Evolutionary conservation across 1,284 basidiomycete species (phyloP).

Genomic region (Leccinum variabile): DNA sequence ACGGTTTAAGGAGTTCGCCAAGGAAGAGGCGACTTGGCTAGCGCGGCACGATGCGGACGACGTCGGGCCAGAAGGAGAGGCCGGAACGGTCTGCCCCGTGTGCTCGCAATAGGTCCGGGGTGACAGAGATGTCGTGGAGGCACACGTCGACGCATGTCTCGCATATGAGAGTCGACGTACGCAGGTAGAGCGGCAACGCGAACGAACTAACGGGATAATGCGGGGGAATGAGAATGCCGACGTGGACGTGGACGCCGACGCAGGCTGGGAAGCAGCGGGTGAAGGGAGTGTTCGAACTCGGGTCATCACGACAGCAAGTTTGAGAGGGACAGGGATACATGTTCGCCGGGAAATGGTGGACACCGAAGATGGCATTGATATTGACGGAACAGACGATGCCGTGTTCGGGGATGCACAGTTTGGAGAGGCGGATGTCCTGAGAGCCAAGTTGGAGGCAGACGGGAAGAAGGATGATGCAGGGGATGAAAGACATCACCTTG

Average conservation of each 20-base stretch:
- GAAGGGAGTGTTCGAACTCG: slow-evolving; percentile 30
- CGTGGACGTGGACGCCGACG: slow-evolving; percentile 38
- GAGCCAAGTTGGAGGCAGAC: slow-evolving; percentile 10
- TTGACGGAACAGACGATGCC: slow-evolving; percentile 72
- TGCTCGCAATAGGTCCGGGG: slow-evolving; percentile 58
- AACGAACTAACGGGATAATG: slow-evolving; percentile 21
- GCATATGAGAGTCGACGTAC: slow-evolving; percentile 50
- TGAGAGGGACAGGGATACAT: slow-evolving; percentile 59
- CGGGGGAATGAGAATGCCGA: slow-evolving; percentile 26
- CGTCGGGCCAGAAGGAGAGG: slow-evolving; percentile 32
- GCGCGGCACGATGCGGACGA: background rate
- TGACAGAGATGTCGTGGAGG: slow-evolving; percentile 69
- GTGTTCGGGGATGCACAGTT: slow-evolving; percentile 71
- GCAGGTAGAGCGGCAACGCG: slow-evolving; percentile 43
- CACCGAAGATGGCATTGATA: slow-evolving; percentile 73
- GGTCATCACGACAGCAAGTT: slow-evolving; percentile 38
- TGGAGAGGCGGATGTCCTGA: slow-evolving; percentile 65
- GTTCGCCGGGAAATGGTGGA: slow-evolving; percentile 56
- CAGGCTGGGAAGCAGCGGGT: slow-evolving; percentile 31
- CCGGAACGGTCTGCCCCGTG: slow-evolving; percentile 60
- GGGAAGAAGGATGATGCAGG: slow-evolving; percentile 35
- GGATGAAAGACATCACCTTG: background rate
- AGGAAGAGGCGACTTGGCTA: slow-evolving; percentile 47
- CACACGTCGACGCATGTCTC: slow-evolving; percentile 75
- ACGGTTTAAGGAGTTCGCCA: slow-evolving; percentile 62